Base-by-base conservation (phyloP, 768 basidiomycete genomes). In the Psilocybe azurescens region DNA sequence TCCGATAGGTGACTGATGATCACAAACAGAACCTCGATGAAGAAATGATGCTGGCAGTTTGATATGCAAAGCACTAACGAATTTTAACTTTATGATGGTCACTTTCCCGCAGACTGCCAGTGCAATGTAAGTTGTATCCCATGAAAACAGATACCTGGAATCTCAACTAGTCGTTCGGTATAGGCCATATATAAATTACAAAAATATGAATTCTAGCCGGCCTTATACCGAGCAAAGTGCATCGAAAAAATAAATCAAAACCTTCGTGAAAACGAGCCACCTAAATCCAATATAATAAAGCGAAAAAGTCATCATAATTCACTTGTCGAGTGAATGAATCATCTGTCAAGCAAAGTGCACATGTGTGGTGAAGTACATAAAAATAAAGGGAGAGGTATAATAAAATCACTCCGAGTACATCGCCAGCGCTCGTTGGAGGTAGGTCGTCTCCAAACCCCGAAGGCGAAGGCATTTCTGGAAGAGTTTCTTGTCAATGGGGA, bases 391-490 rank as follows among this genome's bases (percentile, higher is more conserved):
- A 14, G 14, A 30, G 13, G 29, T 3, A 32, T 49, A 48, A 20
- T 14, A 39, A 24, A 36, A 62, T 68, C 56, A 69, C 29, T 65
- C 64, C n/a, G 63, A 58, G 46, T 70, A 68, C 53, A 69, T 41
- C 5, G 62, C 68, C 28, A 73, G 52, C 53, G 67, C 69, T 33
- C 61, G 80, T 49, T 85, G 80, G 48, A 93, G 75, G 61, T 76
- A 81, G 29, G 83, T 81, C 11, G 78, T 64, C 63, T 89, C 86
- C 62, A 92, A 75, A 36, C 88, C 90, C 16, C 89, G 83, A 51
- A 94, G 76, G 62, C 86, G 83, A 54, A 93, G 77, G 72, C 92
- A 93, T 63, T 81, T 84, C 73, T 91, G 89, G 77, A 90, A 91
- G 51, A 92, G 73, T 73, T 86, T 90, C 77, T 88, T 89, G 74